These are phyloP conservation scores for Didymella glomerata DNA, from an alignment of 2,329 filamentous ascomycete species.

Conservation along the genomic window DNA sequence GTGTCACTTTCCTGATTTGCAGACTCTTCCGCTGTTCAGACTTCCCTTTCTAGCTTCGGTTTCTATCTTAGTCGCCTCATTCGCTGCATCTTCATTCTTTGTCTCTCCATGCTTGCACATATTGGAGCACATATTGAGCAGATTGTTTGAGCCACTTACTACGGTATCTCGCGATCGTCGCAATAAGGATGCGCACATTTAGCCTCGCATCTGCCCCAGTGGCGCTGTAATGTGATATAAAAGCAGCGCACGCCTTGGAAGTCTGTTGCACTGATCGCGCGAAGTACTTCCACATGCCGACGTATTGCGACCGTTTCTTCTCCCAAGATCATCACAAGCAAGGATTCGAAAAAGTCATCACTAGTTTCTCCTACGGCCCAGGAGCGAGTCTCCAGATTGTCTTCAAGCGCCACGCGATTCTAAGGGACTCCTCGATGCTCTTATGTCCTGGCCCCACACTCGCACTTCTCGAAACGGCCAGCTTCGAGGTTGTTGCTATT, in stretches of 20 bases:
- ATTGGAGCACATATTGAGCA: slow-evolving; percentile 21
- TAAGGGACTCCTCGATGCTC: not conserved
- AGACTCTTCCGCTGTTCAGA: not conserved
- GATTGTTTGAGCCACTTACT: not conserved
- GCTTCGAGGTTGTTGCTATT: not conserved
- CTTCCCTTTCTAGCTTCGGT: not conserved
- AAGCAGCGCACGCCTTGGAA: not conserved
- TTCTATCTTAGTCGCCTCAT: not conserved
- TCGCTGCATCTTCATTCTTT: not conserved
- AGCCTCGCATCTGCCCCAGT: not conserved
- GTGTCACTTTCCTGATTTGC: not conserved
- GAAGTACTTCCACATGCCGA: not conserved
- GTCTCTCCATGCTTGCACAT: not conserved
- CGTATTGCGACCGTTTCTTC: not conserved
- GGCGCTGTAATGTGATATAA: slow-evolving; percentile 4
- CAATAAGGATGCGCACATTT: slow-evolving; percentile 9
- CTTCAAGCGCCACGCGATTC: not conserved
- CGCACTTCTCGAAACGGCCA: not conserved
- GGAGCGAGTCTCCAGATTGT: not conserved
- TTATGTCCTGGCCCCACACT: not conserved
- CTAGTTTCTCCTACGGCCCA: not conserved
- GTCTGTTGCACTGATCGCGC: not conserved
- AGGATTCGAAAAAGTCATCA: not conserved
- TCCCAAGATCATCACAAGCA: not conserved
- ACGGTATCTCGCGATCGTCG: not conserved